Conservation (phyloP, 2,329 filamentous ascomycete genomes). For the Corniculantispora saksenae region DNA sequence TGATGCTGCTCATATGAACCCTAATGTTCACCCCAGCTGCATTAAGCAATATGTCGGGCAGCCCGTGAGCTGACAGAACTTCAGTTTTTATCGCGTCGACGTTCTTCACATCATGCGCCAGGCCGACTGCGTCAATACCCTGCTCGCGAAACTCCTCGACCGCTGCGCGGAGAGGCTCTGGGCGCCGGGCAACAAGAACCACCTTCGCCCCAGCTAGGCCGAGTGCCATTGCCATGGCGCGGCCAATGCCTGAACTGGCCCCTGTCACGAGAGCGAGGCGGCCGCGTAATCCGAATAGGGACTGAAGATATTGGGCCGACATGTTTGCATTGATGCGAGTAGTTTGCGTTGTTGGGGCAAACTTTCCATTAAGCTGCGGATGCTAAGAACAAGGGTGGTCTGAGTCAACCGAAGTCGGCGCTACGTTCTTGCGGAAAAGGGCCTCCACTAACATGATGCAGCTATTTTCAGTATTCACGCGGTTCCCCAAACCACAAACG, state of each 20-base stretch:
- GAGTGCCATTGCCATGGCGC: slow-evolving; percentile 32
- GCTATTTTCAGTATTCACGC: background rate
- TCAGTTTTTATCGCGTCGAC: slow-evolving; percentile 26
- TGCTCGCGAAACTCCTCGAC: slow-evolving; percentile 27
- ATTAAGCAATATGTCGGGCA: slow-evolving; percentile 36
- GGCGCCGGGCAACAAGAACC: slow-evolving; percentile 33
- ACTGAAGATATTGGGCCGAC: slow-evolving; percentile 28
- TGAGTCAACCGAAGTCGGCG: slow-evolving; percentile 7
- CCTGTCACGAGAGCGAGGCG: slow-evolving; percentile 34
- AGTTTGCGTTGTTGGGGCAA: background rate
- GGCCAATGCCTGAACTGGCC: slow-evolving; percentile 38
- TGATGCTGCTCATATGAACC: slow-evolving; percentile 32
- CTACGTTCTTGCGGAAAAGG: too few relatives aligned
- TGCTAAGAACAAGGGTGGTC: background rate
- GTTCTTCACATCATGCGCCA: slow-evolving; percentile 24
- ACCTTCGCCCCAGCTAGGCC: slow-evolving; percentile 33
- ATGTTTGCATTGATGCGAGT: background rate
- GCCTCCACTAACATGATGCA: background rate
- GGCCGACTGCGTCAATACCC: slow-evolving; percentile 28
- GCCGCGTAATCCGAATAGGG: slow-evolving; percentile 33
- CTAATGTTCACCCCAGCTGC: slow-evolving; percentile 33
- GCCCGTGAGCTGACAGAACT: slow-evolving; percentile 24
- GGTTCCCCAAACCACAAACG: background rate
- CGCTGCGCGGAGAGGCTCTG: slow-evolving; percentile 27
- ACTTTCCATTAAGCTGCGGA: background rate